A percentile compares a stretch with the other conserved stretches of the same genome.
phyloP scores from a whole-genome alignment of 768 basidiomycete species.

The Psilocybe cyanescens region DNA sequence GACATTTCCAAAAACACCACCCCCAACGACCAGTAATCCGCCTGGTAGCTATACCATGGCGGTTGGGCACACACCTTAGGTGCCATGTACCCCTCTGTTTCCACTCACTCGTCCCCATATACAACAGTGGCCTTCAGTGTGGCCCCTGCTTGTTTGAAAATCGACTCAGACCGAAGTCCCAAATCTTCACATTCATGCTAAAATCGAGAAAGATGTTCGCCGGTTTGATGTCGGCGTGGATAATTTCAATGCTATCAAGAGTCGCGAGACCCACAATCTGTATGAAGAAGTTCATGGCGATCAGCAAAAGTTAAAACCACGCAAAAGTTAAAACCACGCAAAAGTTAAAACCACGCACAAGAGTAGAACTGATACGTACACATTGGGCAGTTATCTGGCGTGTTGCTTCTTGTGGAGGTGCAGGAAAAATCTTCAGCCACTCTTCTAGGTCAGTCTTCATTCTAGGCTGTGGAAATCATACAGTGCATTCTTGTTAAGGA shows the following conservation, averaged over 20 bases:
- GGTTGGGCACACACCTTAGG: background rate
- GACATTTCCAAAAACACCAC: background rate
- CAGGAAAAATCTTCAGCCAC: background rate
- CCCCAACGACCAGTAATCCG: background rate
- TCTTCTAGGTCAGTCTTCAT: background rate
- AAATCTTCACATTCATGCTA: background rate
- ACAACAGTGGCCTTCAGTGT: background rate
- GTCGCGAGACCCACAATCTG: background rate
- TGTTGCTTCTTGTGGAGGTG: background rate
- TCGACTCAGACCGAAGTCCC: background rate
- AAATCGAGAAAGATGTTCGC: background rate
- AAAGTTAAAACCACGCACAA: background rate
- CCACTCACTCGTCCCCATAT: background rate
- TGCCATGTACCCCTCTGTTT: background rate
- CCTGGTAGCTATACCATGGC: background rate
- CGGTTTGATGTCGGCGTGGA: background rate
- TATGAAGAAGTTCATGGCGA: background rate
- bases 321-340: too few relatives aligned
- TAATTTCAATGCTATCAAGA: background rate
- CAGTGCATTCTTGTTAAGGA: too few relatives aligned
- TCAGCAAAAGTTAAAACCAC: background rate
- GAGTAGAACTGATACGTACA: background rate
- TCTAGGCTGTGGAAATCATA: background rate
- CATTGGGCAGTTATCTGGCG: background rate
- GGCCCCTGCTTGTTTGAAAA: background rate